phyloP scores from a whole-genome alignment of 306 rosid species.

The Benincasa hispida region DNA sequence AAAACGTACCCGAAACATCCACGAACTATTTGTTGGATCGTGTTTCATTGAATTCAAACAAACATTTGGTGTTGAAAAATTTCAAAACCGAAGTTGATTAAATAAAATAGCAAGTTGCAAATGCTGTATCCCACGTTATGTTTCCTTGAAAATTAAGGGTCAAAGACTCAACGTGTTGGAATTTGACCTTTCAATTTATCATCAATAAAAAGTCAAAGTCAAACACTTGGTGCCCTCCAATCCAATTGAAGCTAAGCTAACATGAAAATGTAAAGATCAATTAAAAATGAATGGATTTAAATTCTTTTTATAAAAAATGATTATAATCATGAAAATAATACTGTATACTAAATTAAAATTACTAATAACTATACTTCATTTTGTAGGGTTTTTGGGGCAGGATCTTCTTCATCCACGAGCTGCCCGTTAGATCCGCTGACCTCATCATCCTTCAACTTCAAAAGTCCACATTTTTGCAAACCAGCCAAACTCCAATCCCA shows the following conservation, averaged over 20 bases:
- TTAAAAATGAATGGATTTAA: not conserved
- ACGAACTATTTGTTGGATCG: too few species aligned
- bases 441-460: conserved; percentile 5
- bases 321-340: not conserved
- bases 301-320: not conserved
- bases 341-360: too few species aligned
- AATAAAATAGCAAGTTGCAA: too few species aligned
- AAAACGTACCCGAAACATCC: too few species aligned
- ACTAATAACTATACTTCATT: not conserved
- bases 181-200: not conserved
- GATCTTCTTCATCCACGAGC: not conserved
- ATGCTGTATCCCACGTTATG: too few species aligned
- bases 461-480: conserved; percentile 21
- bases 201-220: not conserved
- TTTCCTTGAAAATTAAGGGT: not conserved
- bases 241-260: not conserved
- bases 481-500: conserved; percentile 49
- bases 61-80: not conserved
- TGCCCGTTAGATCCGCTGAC: not conserved
- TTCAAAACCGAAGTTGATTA: not conserved
- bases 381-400: not conserved
- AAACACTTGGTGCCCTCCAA: not conserved
- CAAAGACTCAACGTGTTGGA: too few species aligned
- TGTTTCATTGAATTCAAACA: not conserved
- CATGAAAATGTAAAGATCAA: not conserved